Evolutionary conservation across 352 stramenopile species (phyloP), one percentile per base, ranked within the genome.

Genomic region (Aphanomyces cochlioides): DNA sequence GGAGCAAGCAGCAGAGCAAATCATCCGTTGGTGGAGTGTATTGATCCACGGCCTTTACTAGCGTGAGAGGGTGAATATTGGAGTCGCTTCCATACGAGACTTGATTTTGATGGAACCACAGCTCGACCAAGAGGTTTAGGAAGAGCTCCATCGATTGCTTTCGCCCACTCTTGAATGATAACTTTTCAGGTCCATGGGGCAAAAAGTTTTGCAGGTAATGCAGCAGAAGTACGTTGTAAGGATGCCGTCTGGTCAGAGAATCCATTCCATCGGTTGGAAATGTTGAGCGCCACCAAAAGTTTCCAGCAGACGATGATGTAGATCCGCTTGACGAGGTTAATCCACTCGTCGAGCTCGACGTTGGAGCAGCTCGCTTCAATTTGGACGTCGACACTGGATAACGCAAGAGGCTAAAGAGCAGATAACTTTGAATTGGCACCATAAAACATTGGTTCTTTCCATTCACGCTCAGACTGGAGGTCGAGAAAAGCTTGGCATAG

Each of bases 91-190:
- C 59, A n/a, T 67, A 93, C 66, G 86, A 78, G 59, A 95, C 92
- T 59, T 92, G 79, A 69, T 95, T 95, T 68, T 95, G 88, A n/a
- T 83, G 84, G 54, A 95, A 76, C 88, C 88, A 95, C 58, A 92
- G 92, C 67, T 95, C 88, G 21, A 95, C 93, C 47, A 94, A 65
- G 47, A 90, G 85, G 66, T 94, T 85, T 34, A 95, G 76, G 69
- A 95, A 94, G 3, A 93, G 76, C 72, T 87, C 92, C 39, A 85
- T 85, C 67, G 87, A 74, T 72, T 93, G 85, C 37, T 91, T 68
- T 41, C 91, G 72, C 65, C 90, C 92, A 76, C 77, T 83, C 37
- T 90, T 83, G 66, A 92, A 92, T 21, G 85, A 85, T n/a, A 69
- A 21, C 34, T 73, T 73, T 47, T 69, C 58, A 12, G 69, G 47